Percentiles rank a stretch among this genome's conserved stretches.
Evolutionary conservation across 306 rosid genomes (phyloP).

Genomic region (Crotalaria pallida): DNA sequence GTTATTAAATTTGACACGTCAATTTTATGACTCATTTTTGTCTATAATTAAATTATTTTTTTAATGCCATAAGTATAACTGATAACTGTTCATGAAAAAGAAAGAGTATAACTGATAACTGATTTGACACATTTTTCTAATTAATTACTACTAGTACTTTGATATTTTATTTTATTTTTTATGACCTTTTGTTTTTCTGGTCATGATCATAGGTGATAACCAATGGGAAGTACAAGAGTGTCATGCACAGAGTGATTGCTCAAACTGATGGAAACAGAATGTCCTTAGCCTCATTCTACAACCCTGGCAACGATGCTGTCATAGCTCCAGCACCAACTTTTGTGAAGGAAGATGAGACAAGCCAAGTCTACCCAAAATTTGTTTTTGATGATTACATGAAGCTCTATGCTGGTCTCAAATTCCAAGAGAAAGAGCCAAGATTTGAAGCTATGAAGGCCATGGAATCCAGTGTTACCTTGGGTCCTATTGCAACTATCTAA

Average conservation of each 20-base stretch:
- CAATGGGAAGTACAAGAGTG: slow-evolving; percentile 90
- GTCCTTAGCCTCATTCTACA: slow-evolving; percentile 95
- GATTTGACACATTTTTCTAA: too few species aligned
- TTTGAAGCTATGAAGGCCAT: slow-evolving; percentile 85
- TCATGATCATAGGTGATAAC: slow-evolving; percentile 55
- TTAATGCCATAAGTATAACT: neutral
- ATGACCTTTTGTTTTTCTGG: too few species aligned
- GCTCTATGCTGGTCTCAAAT: slow-evolving; percentile 75
- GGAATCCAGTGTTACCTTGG: slow-evolving; percentile 38
- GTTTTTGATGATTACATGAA: slow-evolving; percentile 96
- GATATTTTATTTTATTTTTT: too few species aligned
- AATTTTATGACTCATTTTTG: neutral
- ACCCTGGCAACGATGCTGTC: slow-evolving; percentile 81
- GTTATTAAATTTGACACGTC: neutral
- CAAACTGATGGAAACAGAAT: slow-evolving; percentile 76
- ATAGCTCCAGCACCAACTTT: slow-evolving; percentile 76
- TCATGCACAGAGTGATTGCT: slow-evolving; percentile 71
- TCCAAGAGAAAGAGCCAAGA: slow-evolving; percentile 94
- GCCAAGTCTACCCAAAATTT: slow-evolving; percentile 70
- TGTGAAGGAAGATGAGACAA: slow-evolving; percentile 49
- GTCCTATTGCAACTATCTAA: slow-evolving; percentile 55
- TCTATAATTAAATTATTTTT: neutral
- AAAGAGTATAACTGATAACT: too few species aligned
- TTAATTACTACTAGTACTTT: too few species aligned
- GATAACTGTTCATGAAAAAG: too few species aligned